Percentiles rank a stretch among this genome's conserved stretches.
Conservation (phyloP, 176 grass and related monocot genomes). For the Calamus simplicifolius region DNA sequence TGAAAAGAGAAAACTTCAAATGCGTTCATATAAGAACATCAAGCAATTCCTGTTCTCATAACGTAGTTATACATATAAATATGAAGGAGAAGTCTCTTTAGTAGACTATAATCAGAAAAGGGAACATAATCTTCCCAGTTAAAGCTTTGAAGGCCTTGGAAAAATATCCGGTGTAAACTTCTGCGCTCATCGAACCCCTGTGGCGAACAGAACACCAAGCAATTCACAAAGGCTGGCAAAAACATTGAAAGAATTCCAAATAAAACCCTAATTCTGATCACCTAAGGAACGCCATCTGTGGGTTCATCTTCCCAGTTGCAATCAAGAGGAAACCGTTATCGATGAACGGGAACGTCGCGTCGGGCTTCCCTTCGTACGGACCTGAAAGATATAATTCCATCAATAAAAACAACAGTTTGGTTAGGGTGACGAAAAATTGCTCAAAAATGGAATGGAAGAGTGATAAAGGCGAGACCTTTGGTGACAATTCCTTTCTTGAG, state of each 20-base stretch:
- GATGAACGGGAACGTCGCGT: slow-evolving; percentile 76
- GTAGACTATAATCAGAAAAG: not conserved
- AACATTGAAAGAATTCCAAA: not conserved
- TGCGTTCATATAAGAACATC: too few relatives aligned
- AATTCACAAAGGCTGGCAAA: too few relatives aligned
- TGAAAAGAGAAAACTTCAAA: too few relatives aligned
- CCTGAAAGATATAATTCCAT: slow-evolving; percentile 28
- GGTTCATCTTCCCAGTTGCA: slow-evolving; percentile 59
- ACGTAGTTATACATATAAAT: too few relatives aligned
- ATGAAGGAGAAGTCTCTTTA: too few relatives aligned
- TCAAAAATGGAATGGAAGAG: not conserved
- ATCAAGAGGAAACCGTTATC: slow-evolving; percentile 79
- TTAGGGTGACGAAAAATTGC: not conserved
- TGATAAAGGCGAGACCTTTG: slow-evolving; percentile 33
- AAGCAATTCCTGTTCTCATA: too few relatives aligned
- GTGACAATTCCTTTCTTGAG: slow-evolving; percentile 82
- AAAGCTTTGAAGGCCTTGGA: slow-evolving; percentile 75
- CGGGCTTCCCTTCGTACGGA: slow-evolving; percentile 59
- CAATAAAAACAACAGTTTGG: too few relatives aligned
- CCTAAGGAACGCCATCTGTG: slow-evolving; percentile 80
- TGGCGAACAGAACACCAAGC: not conserved
- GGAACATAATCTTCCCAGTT: slow-evolving; percentile 15
- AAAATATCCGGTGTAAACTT: slow-evolving; percentile 96
- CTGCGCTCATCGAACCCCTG: slow-evolving; percentile 74
- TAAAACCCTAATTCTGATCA: slow-evolving; percentile 5